Conservation (phyloP, 768 basidiomycete species). For the Tricholoma matsutake region DNA sequence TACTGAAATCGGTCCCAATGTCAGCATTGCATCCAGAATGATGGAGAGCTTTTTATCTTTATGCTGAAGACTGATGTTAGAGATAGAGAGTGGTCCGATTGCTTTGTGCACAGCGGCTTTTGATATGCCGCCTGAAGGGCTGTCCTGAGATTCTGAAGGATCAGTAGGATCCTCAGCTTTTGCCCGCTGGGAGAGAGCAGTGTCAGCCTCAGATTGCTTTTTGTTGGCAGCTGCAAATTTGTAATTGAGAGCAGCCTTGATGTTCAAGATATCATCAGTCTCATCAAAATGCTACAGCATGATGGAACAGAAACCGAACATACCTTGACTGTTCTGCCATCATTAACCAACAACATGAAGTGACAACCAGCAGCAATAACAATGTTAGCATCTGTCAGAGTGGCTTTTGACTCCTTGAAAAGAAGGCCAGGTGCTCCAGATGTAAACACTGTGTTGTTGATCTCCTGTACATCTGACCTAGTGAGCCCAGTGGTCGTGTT, state of each 20-base stretch:
- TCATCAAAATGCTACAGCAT: neutral
- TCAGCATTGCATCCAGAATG: constrained; percentile 3
- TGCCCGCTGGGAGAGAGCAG: neutral
- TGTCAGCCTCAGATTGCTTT: neutral
- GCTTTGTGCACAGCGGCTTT: neutral
- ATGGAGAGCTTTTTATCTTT: neutral
- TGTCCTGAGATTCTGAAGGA: neutral
- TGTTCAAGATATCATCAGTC: no score
- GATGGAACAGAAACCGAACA: neutral
- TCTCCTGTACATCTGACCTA: neutral
- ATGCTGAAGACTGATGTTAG: constrained; percentile 4
- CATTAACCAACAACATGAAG: neutral
- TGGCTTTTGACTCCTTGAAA: neutral
- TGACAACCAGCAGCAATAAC: neutral
- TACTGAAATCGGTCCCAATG: neutral
- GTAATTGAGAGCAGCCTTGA: neutral
- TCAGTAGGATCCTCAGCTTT: neutral
- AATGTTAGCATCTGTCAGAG: neutral
- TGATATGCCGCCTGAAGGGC: neutral
- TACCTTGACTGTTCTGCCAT: neutral
- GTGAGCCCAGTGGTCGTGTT: neutral
- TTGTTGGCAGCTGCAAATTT: neutral
- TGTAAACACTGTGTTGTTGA: neutral
- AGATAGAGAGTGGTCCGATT: neutral
- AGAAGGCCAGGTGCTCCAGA: neutral